Percentiles rank a stretch among this genome's conserved stretches.
phyloP scores from a whole-genome alignment of 225 moss, liverwort and hornwort species.

The Physcomitrium patens region DNA sequence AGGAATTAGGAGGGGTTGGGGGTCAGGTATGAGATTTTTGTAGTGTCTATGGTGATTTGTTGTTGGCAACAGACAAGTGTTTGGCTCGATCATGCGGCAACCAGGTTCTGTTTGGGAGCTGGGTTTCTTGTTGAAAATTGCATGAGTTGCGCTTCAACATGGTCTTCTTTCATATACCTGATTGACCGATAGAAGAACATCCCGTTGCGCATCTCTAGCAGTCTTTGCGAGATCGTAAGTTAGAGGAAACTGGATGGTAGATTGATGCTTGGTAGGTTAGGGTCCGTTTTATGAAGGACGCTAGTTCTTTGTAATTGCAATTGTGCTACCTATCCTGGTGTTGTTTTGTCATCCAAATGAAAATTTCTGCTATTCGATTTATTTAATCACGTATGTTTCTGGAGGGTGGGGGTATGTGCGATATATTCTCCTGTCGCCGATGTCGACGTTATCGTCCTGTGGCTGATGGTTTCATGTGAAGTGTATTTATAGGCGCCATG shows the following conservation, averaged over 20 bases:
- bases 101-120: slow-evolving; percentile 48
- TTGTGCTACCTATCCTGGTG: slow-evolving; percentile 27
- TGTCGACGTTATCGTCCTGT: slow-evolving; percentile 11
- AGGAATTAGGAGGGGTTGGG: slow-evolving; percentile 2
- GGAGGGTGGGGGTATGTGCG: slow-evolving; percentile 5
- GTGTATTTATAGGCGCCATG: slow-evolving; percentile 51
- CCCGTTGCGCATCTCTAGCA: slow-evolving; percentile 68
- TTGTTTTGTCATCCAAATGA: slow-evolving; percentile 27
- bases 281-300: slow-evolving; percentile 31
- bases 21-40: background rate
- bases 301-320: slow-evolving; percentile 36
- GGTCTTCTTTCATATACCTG: slow-evolving; percentile 60
- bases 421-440: slow-evolving; percentile 18
- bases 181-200: slow-evolving; percentile 68
- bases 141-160: slow-evolving; percentile 53
- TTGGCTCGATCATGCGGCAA: slow-evolving; percentile 68
- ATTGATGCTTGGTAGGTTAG: slow-evolving; percentile 25
- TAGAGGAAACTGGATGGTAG: slow-evolving; percentile 46
- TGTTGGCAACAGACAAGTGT: slow-evolving; percentile 57
- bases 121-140: slow-evolving; percentile 51
- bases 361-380: background rate
- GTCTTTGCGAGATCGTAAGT: slow-evolving; percentile 75
- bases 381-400: too few relatives aligned
- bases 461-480: slow-evolving; percentile 33
- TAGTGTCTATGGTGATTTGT: slow-evolving; percentile 28